Evolutionary conservation across 345 rosid species (phyloP), one percentile per base, ranked within the genome.

Genomic region (Anacardium occidentale): DNA sequence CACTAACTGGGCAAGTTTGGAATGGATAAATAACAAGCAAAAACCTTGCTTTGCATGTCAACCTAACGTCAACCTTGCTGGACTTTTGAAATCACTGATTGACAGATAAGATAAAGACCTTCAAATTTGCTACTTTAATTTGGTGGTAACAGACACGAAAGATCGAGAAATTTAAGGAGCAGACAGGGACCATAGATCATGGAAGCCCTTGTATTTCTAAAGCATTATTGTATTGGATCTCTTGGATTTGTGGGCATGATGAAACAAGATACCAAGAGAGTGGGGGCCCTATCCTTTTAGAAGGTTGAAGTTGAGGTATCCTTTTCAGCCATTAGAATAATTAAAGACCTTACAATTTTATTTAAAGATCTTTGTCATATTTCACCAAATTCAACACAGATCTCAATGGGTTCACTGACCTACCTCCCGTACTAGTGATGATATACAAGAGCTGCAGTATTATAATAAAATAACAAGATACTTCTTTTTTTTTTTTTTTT

Each of bases 251-350:
- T 62, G 48, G 29, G 14, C 15, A 60, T 59, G 59, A 62, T 60
- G 59, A 67, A 56, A 26, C 34, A 53, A 65, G 73, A 77, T 48
- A 40, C 45, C 57, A 3, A 42, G 54, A 48, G 32, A 29, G 32
- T 29, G 69, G 67, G 84, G 82, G 74, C 62, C 77, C 72, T 68
- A 40, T 34, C 22, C 72, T 13, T n/a, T 21, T 37, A 22, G 70
- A 45, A 32, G 71, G 58, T 22, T 69, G 78, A 79, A 56, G 83
- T 44, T 65, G 78, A 79, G 64, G 83, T 44, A 73, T 79, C 79
- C 64, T 67, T 81, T 74, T 84, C 78, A 52, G 42, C 64, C 52
- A 44, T 65, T 50, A 50, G 53, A 4, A 10, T 21, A 48, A 24
- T 37, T 61, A 29, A 1, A 62, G 37, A 72, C 69, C 68, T 58